These are phyloP conservation scores for Mangifera indica DNA, from an alignment of 345 rosid genomes.

Conservation along the genomic window DNA sequence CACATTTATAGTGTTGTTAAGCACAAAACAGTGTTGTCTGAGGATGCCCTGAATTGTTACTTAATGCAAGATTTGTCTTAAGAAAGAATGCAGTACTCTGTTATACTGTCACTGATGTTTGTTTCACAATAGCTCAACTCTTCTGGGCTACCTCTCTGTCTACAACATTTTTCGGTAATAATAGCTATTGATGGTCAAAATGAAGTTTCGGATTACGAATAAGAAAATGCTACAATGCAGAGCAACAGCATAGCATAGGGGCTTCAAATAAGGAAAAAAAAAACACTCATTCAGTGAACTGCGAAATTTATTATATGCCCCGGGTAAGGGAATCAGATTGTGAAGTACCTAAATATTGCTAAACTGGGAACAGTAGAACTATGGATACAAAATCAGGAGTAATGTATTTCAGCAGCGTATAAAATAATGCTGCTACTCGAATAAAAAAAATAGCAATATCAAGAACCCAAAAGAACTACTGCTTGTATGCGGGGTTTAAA, in stretches of 20 bases:
- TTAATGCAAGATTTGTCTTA: neutral
- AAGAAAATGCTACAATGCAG: no score
- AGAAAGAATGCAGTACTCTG: neutral
- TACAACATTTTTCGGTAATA: no score
- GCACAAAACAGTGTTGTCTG: neutral
- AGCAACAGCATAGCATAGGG: neutral
- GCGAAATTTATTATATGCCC: neutral
- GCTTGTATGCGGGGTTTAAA: neutral
- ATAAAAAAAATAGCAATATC: neutral
- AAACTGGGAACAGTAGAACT: neutral
- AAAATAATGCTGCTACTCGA: neutral
- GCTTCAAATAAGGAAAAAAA: neutral
- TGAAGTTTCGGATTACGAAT: neutral
- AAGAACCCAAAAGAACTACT: conserved; percentile 3
- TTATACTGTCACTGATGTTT: neutral
- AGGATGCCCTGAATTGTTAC: neutral
- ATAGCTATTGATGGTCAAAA: neutral
- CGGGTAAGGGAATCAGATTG: neutral
- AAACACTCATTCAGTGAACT: neutral
- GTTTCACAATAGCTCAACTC: neutral
- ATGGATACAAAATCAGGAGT: neutral
- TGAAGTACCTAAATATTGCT: neutral
- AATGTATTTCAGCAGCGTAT: neutral
- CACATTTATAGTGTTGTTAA: no score
- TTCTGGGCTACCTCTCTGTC: neutral